Conservation (phyloP, 495 filamentous ascomycete genomes). For the Penicillium coffeae region DNA sequence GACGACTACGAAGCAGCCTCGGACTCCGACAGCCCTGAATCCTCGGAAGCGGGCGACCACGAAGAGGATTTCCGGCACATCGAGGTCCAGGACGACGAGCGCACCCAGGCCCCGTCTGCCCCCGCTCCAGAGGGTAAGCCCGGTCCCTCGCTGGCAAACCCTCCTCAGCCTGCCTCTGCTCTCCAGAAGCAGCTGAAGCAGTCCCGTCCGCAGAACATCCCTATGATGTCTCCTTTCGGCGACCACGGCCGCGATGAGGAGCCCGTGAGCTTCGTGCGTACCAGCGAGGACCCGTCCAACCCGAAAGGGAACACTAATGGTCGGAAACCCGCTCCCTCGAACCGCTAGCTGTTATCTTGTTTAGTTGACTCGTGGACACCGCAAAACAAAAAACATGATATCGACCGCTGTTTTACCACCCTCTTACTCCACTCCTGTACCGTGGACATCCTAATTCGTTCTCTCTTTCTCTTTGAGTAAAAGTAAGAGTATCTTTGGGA, state of each 20-base stretch:
- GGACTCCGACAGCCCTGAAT: constrained; percentile 45
- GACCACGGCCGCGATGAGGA: constrained; percentile 36
- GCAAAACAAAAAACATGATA: neutral
- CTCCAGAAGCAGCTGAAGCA: constrained; percentile 45
- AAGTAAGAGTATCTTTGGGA: too few species aligned
- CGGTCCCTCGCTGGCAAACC: constrained; percentile 33
- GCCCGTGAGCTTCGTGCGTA: constrained; percentile 47
- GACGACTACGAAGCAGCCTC: constrained; percentile 61
- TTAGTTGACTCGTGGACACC: neutral
- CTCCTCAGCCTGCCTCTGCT: constrained; percentile 24
- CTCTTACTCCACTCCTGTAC: too few species aligned
- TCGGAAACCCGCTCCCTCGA: constrained; percentile 14
- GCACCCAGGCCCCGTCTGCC: constrained; percentile 26
- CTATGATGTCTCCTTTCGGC: constrained; percentile 41
- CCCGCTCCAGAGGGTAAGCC: constrained; percentile 33
- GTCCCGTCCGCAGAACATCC: constrained; percentile 40
- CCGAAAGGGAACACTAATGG: constrained; percentile 20
- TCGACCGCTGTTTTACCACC: too few species aligned
- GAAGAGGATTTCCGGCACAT: constrained; percentile 50
- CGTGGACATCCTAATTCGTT: too few species aligned
- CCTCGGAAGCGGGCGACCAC: constrained; percentile 42
- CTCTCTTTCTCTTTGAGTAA: too few species aligned
- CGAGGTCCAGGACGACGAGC: constrained; percentile 52
- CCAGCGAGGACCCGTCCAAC: constrained; percentile 28
- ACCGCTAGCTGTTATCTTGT: neutral